Percentiles rank a stretch among this genome's conserved stretches.
phyloP scores from a whole-genome alignment of 1,284 basidiomycete species.

The Abortiporus biennis region DNA sequence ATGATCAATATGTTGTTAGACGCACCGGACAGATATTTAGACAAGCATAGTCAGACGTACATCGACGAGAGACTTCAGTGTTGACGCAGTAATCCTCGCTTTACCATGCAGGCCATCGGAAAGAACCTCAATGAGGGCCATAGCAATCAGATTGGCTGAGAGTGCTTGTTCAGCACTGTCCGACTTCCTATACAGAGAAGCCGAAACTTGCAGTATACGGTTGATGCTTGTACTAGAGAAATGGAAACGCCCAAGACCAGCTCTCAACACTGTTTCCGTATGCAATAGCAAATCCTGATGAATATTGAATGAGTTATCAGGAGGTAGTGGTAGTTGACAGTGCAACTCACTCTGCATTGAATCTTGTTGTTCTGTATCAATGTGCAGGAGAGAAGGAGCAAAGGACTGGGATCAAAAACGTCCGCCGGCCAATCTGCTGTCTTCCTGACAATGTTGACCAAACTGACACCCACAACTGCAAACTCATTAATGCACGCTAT shows the following conservation, averaged over 20 bases:
- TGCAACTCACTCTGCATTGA: constrained; percentile 50
- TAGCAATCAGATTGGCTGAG: constrained; percentile 34
- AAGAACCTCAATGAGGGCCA: constrained; percentile 49
- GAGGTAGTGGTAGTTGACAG: constrained; percentile 9
- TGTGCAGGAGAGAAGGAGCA: constrained; percentile 43
- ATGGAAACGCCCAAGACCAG: constrained; percentile 42
- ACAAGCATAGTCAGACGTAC: constrained; percentile 23
- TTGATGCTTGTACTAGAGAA: constrained; percentile 40
- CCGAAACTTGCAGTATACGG: constrained; percentile 44
- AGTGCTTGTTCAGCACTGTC: constrained; percentile 20
- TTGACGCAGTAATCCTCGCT: constrained; percentile 41
- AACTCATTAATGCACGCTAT: constrained; percentile 7
- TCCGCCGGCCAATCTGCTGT: constrained; percentile 44
- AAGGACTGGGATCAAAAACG: constrained; percentile 46
- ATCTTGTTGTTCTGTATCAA: constrained; percentile 56
- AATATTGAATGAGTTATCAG: background rate
- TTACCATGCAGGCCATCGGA: constrained; percentile 49
- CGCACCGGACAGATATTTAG: constrained; percentile 5
- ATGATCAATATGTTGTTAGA: no score
- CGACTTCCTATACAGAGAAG: constrained; percentile 30
- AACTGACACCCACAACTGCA: constrained; percentile 49
- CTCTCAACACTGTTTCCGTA: constrained; percentile 52
- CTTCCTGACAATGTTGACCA: constrained; percentile 46
- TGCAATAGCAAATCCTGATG: constrained; percentile 51
- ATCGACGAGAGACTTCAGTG: constrained; percentile 45